phyloP scores from a whole-genome alignment of 495 filamentous ascomycete species.

The Podospora pseudocomata region DNA sequence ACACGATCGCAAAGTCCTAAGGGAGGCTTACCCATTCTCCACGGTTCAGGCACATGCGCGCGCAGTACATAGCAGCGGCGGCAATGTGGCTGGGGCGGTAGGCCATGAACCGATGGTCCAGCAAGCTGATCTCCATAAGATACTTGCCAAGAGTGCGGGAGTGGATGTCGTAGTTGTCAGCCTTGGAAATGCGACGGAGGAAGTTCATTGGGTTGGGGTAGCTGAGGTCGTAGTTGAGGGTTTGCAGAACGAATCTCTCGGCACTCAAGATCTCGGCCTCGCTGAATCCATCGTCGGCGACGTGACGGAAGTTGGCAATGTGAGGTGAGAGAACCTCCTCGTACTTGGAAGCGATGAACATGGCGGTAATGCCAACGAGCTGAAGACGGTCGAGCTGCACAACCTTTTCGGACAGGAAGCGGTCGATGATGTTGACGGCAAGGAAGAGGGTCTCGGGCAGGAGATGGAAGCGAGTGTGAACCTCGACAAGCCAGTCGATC shows the following conservation, averaged over 20 bases:
- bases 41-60: slow-evolving; percentile 81
- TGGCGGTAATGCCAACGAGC: slow-evolving; percentile 93
- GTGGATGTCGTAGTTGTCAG: slow-evolving; percentile 96
- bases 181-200: slow-evolving; percentile 94
- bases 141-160: slow-evolving; percentile 96
- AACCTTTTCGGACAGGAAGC: slow-evolving; percentile 89
- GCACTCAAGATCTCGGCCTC: slow-evolving; percentile 95
- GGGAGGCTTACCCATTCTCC: slow-evolving; percentile 75
- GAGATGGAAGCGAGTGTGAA: slow-evolving; percentile 93
- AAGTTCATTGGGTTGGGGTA: slow-evolving; percentile 99
- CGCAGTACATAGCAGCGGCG: slow-evolving; percentile 91
- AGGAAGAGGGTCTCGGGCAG: slow-evolving; percentile 98
- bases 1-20: not conserved
- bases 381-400: slow-evolving; percentile 94
- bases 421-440: slow-evolving; percentile 95
- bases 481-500: slow-evolving; percentile 97
- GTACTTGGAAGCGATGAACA: slow-evolving; percentile 99
- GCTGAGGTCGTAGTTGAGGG: slow-evolving; percentile 94
- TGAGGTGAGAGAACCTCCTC: slow-evolving; percentile 97
- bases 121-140: slow-evolving; percentile 93
- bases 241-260: slow-evolving; percentile 84
- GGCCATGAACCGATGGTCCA: slow-evolving; percentile 88
- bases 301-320: slow-evolving; percentile 91
- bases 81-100: slow-evolving; percentile 85
- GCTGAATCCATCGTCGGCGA: slow-evolving; percentile 95